Base-by-base conservation (phyloP, 441 rosid genomes). In the Brassica hybrid region DNA sequence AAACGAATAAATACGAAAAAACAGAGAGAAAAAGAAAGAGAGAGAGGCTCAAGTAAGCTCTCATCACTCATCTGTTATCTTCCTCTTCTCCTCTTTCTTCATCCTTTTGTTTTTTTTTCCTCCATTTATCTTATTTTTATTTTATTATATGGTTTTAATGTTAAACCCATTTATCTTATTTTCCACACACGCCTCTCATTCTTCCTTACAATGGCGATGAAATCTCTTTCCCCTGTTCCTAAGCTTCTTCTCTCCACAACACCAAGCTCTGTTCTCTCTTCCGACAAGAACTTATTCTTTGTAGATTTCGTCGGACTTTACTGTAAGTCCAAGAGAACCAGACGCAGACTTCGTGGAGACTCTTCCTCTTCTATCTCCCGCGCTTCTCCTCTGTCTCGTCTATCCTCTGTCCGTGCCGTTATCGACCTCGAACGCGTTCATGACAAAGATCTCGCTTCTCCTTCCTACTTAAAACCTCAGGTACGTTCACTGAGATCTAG, bases 251-350 rank as follows among this genome's bases (percentile, higher is more conserved):
- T 87, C 74, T 79, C 83, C 17, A 69, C 86, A 6, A 86, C 80
- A 72, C 86, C 88, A 12, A 79, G 84, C 78, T 85, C 91, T 18
- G 81, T 82, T 38, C 86, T 84, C 58, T 72, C 84, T 23, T 81
- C 86, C 6, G 75, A 78, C 57, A 84, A 60, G 59, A 75, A 78
- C 32, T 78, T 81, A 69, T 83, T 90, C 64, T 81, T 82, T 81
- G 90, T 86, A 30, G 99, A 94, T 81, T 96, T 96, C 79, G 86
- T 86, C 18, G 97, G 97, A 4, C 79, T 89, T 4, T 82, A 78
- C 61, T 84, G 89, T 36, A 78, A 90, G 79, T 87, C 97, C 21
- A 91, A 84, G 74, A 74, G 82, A 16, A 58, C 80, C 6, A 76
- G 93, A 71, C 87, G 95, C 72, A 80, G 91, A 76, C 79, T 86